Conservation (phyloP, 257 asterid genomes). For the Solanum neorickii region DNA sequence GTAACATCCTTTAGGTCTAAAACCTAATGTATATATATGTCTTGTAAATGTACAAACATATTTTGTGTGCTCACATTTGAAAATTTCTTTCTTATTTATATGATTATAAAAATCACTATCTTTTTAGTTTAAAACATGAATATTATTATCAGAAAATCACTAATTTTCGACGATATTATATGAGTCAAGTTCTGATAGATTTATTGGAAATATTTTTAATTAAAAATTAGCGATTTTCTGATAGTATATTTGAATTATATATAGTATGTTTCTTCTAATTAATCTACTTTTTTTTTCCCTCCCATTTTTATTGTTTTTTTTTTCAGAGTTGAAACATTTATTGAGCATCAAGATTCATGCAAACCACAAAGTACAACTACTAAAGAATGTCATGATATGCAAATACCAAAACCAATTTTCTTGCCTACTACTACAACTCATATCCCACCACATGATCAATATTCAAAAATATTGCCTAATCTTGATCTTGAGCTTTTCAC, state of each 20-base stretch:
- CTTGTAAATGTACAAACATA: background rate
- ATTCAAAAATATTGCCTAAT: conserved; percentile 4
- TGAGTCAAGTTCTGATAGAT: background rate
- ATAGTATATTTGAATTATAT: background rate
- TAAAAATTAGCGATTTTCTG: background rate
- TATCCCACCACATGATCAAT: background rate
- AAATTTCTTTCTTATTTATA: background rate
- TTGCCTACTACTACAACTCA: background rate
- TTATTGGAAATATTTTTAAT: background rate
- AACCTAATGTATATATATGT: background rate
- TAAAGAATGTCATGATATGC: background rate
- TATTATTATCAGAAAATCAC: background rate
- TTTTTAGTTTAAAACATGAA: background rate
- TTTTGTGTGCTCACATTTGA: background rate
- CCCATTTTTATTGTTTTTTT: background rate
- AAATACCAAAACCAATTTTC: background rate
- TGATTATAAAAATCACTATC: background rate
- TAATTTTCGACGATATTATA: background rate
- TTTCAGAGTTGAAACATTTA: conserved; percentile 29
- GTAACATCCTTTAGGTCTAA: background rate
- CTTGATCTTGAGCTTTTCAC: conserved; percentile 26
- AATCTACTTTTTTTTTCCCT: background rate
- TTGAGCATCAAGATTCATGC: conserved; percentile 43
- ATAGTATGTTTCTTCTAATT: background rate
- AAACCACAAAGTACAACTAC: background rate